Evolutionary conservation across 2,329 filamentous ascomycete species (phyloP), one percentile per base, ranked within the genome.

Genomic region (Colletotrichum caudatum): DNA sequence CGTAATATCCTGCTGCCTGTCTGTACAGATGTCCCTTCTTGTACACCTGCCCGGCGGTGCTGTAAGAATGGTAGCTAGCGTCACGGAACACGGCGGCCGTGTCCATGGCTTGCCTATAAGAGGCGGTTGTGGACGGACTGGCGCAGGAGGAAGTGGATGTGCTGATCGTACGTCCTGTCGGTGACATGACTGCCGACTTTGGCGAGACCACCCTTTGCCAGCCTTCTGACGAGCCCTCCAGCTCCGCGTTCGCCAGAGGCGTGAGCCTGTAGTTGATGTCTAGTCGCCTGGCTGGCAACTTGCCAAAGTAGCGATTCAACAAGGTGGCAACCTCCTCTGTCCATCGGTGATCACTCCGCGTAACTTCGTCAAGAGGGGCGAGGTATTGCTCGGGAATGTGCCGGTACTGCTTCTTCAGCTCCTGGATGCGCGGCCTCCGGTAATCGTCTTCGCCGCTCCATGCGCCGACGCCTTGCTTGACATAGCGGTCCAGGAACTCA

Each of bases 1-100:
- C 87, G 79, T 97, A 97, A 78, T 93, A 93, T 0, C 87, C 90
- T 11, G 93, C 93, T 1, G 89, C 95, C 69, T 91, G 92, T 29
- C 91, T 89, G 84, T 93, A 94, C 3, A 95, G 83, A 75, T 88
- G 91, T 29, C 87, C 86, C 20, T 83, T 83, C 44, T 82, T 83
- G 69, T 78, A 82, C 29, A 86, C 81, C 5, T 82, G 78, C 1
- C 81, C 76, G 0, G 85, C 86, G 0, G 83, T 81, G 8, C 77
- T 74, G 66, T 77, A 80, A 1, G 81, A 79, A 11, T 78, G 78
- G 41, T 77, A 74, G 46, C 79, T 76, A 18, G 75, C 74, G 39
- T 78, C 76, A 18, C 77, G 77, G 12, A 68, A 75, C 18, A 78
- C 74, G 16, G 77, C 63, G 4, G 80, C 78, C 61, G 64, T 51